Percentiles rank a stretch among this genome's conserved stretches.
Evolutionary conservation across 345 rosid species (phyloP).

Genomic region (Pistacia atlantica): DNA sequence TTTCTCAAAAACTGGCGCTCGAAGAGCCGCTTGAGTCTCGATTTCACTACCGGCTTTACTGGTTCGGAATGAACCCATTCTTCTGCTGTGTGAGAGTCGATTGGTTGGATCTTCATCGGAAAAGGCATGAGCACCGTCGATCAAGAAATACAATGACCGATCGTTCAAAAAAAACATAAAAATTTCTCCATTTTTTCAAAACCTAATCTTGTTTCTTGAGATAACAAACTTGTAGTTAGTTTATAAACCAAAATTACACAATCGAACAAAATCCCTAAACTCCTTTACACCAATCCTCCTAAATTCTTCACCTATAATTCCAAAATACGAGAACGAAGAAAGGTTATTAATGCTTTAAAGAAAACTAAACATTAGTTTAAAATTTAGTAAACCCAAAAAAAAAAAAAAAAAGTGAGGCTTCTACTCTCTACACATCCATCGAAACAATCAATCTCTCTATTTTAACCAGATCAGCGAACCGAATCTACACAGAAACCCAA

Average conservation of each 20-base stretch:
- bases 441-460: conserved; percentile 15
- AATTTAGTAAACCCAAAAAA: conserved; percentile 5
- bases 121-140: conserved; percentile 39
- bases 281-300: neutral
- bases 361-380: conserved; percentile 12
- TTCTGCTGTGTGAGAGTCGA: conserved; percentile 46
- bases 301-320: conserved; percentile 20
- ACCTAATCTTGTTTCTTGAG: neutral
- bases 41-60: conserved; percentile 64
- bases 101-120: conserved; percentile 81
- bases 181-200: conserved; percentile 16
- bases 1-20: conserved; percentile 75
- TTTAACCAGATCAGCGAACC: conserved; percentile 22
- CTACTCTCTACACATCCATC: conserved; percentile 1
- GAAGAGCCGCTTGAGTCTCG: conserved; percentile 79
- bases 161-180: conserved; percentile 2
- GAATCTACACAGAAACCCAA: conserved; percentile 32
- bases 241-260: conserved; percentile 13
- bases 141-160: conserved; percentile 7
- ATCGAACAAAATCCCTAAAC: conserved; percentile 8
- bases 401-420: neutral
- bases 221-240: neutral
- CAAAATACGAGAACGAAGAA: conserved; percentile 17
- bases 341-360: neutral
- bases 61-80: conserved; percentile 43